These are phyloP conservation scores for Aspergillus floridensis DNA, from an alignment of 2,329 filamentous ascomycete genomes.

Conservation along the genomic window DNA sequence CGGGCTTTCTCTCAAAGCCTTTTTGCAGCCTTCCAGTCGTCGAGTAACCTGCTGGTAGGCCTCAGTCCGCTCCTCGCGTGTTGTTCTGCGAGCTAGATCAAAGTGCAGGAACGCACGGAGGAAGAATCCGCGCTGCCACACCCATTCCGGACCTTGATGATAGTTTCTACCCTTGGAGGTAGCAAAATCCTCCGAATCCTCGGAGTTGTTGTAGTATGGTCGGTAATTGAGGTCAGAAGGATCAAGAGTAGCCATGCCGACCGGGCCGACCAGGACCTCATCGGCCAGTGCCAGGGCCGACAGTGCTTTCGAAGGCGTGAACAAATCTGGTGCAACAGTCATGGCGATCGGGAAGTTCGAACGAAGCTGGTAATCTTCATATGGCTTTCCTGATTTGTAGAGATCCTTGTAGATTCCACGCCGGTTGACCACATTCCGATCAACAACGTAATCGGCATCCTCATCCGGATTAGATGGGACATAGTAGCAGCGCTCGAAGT, in stretches of 20 bases:
- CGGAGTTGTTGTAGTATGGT: slow-evolving; percentile 90
- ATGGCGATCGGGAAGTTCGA: slow-evolving; percentile 95
- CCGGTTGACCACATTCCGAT: slow-evolving; percentile 75
- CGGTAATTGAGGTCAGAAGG: slow-evolving; percentile 89
- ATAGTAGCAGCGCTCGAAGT: slow-evolving; percentile 92
- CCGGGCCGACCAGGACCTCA: slow-evolving; percentile 74
- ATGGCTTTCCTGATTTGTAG: slow-evolving; percentile 89
- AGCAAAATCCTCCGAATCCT: slow-evolving; percentile 86
- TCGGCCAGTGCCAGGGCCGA: slow-evolving; percentile 78
- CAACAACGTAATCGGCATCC: slow-evolving; percentile 75
- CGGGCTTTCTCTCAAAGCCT: slow-evolving; percentile 71
- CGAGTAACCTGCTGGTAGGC: slow-evolving; percentile 93
- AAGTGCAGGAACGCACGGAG: slow-evolving; percentile 87
- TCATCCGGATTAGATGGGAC: slow-evolving; percentile 69
- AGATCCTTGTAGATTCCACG: slow-evolving; percentile 98
- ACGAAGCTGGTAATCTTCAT: slow-evolving; percentile 95
- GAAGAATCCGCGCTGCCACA: slow-evolving; percentile 97
- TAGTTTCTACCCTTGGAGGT: slow-evolving; percentile 96
- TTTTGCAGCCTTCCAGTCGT: slow-evolving; percentile 77
- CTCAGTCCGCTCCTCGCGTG: slow-evolving; percentile 69
- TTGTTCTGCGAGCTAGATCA: slow-evolving; percentile 70
- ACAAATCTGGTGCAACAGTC: slow-evolving; percentile 86
- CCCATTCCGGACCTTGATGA: slow-evolving; percentile 96
- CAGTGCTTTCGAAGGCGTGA: slow-evolving; percentile 74
- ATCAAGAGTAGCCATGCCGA: slow-evolving; percentile 94